These are phyloP conservation scores for Cyamopsis tetragonoloba DNA, from an alignment of 306 rosid genomes.

Conservation along the genomic window DNA sequence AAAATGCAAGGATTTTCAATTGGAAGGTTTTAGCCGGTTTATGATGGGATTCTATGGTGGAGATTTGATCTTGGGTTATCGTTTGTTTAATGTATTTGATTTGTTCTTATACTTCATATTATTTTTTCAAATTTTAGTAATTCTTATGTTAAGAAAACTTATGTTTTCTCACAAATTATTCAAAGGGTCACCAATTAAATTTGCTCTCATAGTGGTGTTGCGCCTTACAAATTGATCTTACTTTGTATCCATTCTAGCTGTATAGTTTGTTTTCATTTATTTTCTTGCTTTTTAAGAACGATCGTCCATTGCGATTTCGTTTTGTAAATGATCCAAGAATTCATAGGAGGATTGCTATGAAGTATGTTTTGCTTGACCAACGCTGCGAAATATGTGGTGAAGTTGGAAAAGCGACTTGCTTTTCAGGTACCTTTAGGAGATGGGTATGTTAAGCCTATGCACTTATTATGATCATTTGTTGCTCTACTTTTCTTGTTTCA, in stretches of 20 bases:
- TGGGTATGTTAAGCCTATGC: conserved; percentile 19
- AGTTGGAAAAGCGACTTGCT: conserved; percentile 19
- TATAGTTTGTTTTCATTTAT: background rate
- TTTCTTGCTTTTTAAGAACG: background rate
- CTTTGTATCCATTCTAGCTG: background rate
- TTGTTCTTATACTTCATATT: background rate
- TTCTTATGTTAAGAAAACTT: background rate
- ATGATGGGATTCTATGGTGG: background rate
- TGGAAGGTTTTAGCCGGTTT: background rate
- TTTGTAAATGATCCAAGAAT: conserved; percentile 12
- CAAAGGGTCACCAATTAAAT: background rate
- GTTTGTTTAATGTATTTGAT: background rate
- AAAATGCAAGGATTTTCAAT: background rate
- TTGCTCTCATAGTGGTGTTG: background rate
- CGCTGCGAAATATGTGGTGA: background rate
- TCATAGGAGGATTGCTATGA: background rate
- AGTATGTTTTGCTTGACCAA: background rate
- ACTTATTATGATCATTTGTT: background rate
- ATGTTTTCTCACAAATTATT: background rate
- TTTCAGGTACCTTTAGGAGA: conserved; percentile 2
- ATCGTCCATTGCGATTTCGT: conserved; percentile 15
- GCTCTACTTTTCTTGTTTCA: background rate
- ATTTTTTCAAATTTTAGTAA: background rate
- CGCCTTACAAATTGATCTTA: background rate
- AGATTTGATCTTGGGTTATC: background rate